Base-by-base conservation (phyloP, 2,329 filamentous ascomycete genomes). In the Trichoderma polysporum region DNA sequence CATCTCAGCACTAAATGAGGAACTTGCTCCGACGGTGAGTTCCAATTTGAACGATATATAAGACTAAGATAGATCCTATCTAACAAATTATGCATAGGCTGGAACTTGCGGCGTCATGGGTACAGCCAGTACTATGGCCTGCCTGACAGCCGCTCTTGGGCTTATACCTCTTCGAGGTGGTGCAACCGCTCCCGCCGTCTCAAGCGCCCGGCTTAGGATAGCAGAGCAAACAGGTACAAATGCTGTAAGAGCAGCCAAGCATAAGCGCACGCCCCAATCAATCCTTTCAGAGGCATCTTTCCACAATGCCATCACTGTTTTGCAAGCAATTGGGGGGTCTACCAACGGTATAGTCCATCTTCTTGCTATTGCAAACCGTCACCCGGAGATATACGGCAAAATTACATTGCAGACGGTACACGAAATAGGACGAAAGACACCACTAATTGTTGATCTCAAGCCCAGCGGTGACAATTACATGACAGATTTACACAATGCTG, bases 21-120 rank as follows among this genome's bases (percentile, higher is more conserved):
- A 92, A 71, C 80, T 93, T 8, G 90, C 90, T 0, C 90, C 90
- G 0, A 92, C 90, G 0, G 87, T 88, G 73, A 70, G 83, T 73
- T 6, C 25, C 1, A 13, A 8, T 19, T 22, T 59, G 22, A 0
- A 53, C 2, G 22, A 9, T 22, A 19, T 22, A 45, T 22, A 1
- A 10, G 22, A 5, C 39, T 4, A 0, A 7, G 27, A 10, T 31
- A 5, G 1, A 5, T 4, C 10, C 19, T 4, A 13, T 9, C 52
- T 65, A 9, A 50, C 19, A 57, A 13, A 10, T 13, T 3, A 19
- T 3, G 3, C 3, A 47, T 59, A 84, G 82, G 87, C 88, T 1
- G 93, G 93, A 33, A 93, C 92, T 1, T 97, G 93, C 70, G 92
- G 92, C 54, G 93, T 94, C 19, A 97, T 97, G 93, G 95, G 92